Conservation (phyloP, 1,284 basidiomycete species). For the Naganishia cerealis region DNA sequence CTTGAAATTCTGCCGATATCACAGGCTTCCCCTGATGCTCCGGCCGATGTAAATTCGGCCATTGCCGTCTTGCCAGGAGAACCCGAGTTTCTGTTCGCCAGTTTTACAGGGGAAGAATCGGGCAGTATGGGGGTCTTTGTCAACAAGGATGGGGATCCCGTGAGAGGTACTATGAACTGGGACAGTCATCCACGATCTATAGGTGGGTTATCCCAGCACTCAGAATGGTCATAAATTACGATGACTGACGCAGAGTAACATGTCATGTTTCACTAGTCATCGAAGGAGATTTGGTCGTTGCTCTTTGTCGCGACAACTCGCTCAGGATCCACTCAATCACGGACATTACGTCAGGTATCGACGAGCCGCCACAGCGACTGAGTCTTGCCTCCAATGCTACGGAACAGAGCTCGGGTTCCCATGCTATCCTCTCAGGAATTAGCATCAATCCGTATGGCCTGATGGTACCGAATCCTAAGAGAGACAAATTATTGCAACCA, state of each 20-base stretch:
- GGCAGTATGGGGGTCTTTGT: conserved; percentile 81
- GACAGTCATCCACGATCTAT: conserved; percentile 71
- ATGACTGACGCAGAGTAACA: conserved; percentile 21
- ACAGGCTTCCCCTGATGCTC: conserved; percentile 59
- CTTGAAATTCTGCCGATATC: conserved; percentile 73
- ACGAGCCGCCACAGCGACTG: conserved; percentile 67
- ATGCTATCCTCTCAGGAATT: conserved; percentile 51
- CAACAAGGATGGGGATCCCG: conserved; percentile 77
- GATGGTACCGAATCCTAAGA: conserved; percentile 44
- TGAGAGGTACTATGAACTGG: conserved; percentile 84
- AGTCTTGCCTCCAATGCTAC: conserved; percentile 46
- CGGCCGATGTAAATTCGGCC: conserved; percentile 15
- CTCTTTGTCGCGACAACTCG: conserved; percentile 72
- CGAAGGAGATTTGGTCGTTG: conserved; percentile 75
- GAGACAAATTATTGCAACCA: conserved; percentile 40
- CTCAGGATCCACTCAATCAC: conserved; percentile 78
- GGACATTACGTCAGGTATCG: conserved; percentile 58
- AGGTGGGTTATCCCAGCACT: conserved; percentile 58
- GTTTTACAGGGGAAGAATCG: conserved; percentile 60
- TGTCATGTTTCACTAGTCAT: conserved; percentile 60
- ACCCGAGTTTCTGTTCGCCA: conserved; percentile 67
- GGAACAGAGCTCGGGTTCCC: background rate
- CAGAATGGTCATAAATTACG: background rate
- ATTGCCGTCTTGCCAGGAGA: conserved; percentile 69
- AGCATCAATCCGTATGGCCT: conserved; percentile 53